Conservation (phyloP, 805 yeast genomes). For the Saturnispora sanitii region DNA sequence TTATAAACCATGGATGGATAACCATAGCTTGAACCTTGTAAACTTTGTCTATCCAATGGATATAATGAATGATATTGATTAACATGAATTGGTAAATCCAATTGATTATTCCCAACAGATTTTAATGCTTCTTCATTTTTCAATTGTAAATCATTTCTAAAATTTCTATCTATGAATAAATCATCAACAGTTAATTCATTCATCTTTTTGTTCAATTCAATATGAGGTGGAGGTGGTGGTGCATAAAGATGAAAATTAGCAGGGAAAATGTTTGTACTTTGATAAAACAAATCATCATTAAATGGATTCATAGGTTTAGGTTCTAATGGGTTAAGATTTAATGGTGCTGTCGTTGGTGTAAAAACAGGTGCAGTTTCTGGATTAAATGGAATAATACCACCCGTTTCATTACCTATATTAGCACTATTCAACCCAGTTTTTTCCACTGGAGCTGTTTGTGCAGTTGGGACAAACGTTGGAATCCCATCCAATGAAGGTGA, state of each 20-base stretch:
- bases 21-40: slow-evolving; percentile 36
- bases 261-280: slow-evolving; percentile 35
- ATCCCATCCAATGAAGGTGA: slow-evolving; percentile 41
- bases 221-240: slow-evolving; percentile 75
- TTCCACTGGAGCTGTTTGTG: not conserved
- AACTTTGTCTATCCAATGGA: slow-evolving; percentile 56
- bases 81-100: slow-evolving; percentile 65
- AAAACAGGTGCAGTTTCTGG: slow-evolving; percentile 26
- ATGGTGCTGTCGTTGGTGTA: slow-evolving; percentile 27
- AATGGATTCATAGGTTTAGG: slow-evolving; percentile 6
- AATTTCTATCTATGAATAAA: slow-evolving; percentile 61
- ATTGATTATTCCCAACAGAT: slow-evolving; percentile 35
- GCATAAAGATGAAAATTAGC: slow-evolving; percentile 83
- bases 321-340: slow-evolving; percentile 28
- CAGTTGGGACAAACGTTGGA: slow-evolving; percentile 35
- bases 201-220: slow-evolving; percentile 48
- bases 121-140: slow-evolving; percentile 78
- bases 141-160: slow-evolving; percentile 61
- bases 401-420: not conserved
- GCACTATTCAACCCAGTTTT: slow-evolving; percentile 7
- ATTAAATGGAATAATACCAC: slow-evolving; percentile 14
- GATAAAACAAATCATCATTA: slow-evolving; percentile 23
- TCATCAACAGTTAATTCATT: slow-evolving; percentile 62
- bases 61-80: slow-evolving; percentile 75
- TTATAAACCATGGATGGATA: slow-evolving; percentile 60